A percentile compares a stretch with the other conserved stretches of the same genome.
phyloP scores from a whole-genome alignment of 1,284 basidiomycete species.

The Tylopilus sp. region DNA sequence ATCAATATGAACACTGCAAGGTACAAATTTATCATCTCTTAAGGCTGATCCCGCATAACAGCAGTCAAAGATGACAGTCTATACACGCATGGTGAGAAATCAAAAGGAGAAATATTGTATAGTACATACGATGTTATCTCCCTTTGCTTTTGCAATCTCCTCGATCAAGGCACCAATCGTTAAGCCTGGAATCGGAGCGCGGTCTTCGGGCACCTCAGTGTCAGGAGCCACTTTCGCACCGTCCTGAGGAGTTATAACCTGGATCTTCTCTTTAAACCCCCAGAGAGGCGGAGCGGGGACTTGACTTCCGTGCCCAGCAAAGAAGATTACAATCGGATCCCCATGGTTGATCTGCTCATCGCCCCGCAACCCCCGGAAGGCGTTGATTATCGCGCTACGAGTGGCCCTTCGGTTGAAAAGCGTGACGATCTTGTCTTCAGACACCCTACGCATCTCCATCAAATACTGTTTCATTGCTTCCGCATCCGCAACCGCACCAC shows the following conservation, averaged over 20 bases:
- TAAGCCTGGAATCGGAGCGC: neutral
- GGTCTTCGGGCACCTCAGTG: neutral
- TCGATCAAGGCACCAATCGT: neutral
- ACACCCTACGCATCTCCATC: neutral
- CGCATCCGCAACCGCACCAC: slow-evolving; percentile 1
- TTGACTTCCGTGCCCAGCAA: slow-evolving; percentile 1
- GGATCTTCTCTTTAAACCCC: neutral
- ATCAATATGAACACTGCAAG: neutral
- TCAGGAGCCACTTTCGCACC: neutral
- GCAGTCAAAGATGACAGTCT: slow-evolving; percentile 4
- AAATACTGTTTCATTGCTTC: neutral
- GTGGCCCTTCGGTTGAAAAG: neutral
- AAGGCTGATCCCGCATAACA: neutral
- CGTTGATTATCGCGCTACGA: neutral
- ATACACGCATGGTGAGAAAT: neutral
- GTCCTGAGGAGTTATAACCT: slow-evolving; percentile 1
- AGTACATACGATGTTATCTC: slow-evolving; percentile 1
- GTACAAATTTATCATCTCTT: neutral
- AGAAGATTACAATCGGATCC: slow-evolving; percentile 7
- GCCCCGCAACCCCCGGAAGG: neutral
- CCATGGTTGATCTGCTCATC: neutral
- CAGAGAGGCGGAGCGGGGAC: neutral
- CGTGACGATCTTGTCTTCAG: neutral
- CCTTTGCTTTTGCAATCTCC: neutral
- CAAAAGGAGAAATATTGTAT: no score